Percentiles rank a stretch among this genome's conserved stretches.
Evolutionary conservation across 73 alveolate species (phyloP).

Genomic region (Effrenium voratum): DNA sequence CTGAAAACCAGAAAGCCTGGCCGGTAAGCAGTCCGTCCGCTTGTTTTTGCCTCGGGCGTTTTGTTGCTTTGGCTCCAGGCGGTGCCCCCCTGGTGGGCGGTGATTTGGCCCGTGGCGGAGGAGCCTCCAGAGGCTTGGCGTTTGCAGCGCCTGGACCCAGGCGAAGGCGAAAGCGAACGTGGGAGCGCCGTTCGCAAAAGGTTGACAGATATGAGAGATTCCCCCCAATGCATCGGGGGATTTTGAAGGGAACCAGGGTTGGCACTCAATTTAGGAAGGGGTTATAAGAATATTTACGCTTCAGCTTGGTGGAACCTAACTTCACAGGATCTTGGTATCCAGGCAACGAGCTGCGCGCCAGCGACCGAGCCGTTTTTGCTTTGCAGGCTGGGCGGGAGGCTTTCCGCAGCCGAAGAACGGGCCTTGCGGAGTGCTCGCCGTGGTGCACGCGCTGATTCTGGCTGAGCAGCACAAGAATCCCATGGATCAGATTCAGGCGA

Average conservation of each 20-base stretch:
- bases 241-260: too few species aligned
- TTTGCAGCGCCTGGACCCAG: conserved; percentile 75
- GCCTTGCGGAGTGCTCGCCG: conserved; percentile 92
- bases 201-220: too few species aligned
- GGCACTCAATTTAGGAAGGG: too few species aligned
- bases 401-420: conserved; percentile 93
- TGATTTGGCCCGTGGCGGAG: conserved; percentile 63
- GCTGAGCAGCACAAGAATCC: conserved; percentile 36
- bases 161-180: conserved; percentile 28
- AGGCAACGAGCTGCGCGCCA: too few species aligned
- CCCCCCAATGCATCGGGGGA: too few species aligned
- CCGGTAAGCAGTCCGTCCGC: too few species aligned
- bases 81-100: conserved; percentile 70
- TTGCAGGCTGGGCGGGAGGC: conserved; percentile 90
- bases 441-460: conserved; percentile 76
- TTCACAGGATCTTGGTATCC: too few species aligned
- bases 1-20: too few species aligned
- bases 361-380: neutral
- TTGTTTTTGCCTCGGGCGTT: too few species aligned
- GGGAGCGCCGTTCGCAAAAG: too few species aligned
- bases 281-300: too few species aligned
- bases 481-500: conserved; percentile 36
- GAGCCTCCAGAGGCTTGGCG: conserved; percentile 93
- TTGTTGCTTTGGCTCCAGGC: neutral
- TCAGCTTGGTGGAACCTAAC: too few species aligned